Evolutionary conservation across 2,329 filamentous ascomycete genomes (phyloP).

Genomic region (Aspergillus unguis): DNA sequence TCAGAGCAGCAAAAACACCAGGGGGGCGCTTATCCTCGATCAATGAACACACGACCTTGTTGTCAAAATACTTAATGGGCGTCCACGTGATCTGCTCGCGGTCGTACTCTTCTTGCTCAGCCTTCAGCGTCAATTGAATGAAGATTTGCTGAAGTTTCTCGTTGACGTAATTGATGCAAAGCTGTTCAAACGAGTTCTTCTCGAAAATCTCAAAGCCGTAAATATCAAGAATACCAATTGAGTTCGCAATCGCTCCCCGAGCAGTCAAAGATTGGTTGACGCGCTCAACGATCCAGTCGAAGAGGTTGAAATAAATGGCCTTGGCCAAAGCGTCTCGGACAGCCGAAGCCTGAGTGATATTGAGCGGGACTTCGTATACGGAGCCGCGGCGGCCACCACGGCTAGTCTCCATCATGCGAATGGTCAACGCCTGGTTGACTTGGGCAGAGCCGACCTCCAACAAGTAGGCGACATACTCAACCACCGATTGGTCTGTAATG

Average conservation of each 20-base stretch:
- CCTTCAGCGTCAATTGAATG: slow-evolving; percentile 92
- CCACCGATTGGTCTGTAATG: slow-evolving; percentile 82
- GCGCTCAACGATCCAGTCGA: slow-evolving; percentile 95
- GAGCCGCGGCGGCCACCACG: slow-evolving; percentile 64
- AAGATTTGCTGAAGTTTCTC: slow-evolving; percentile 99
- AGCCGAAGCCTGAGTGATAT: slow-evolving; percentile 77
- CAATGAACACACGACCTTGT: slow-evolving; percentile 96
- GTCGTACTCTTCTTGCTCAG: slow-evolving; percentile 96
- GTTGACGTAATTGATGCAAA: slow-evolving; percentile 99
- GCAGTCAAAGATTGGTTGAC: slow-evolving; percentile 86
- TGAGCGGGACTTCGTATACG: slow-evolving; percentile 72
- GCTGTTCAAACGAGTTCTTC: slow-evolving; percentile 97
- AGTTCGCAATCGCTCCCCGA: slow-evolving; percentile 70
- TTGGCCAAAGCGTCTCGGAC: slow-evolving; percentile 90
- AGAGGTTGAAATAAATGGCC: slow-evolving; percentile 95
- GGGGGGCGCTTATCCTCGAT: slow-evolving; percentile 90
- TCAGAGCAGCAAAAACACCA: slow-evolving; percentile 91
- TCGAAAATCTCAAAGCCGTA: slow-evolving; percentile 99
- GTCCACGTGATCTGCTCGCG: slow-evolving; percentile 97
- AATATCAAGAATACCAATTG: slow-evolving; percentile 96
- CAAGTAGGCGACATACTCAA: slow-evolving; percentile 91
- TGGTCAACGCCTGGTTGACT: slow-evolving; percentile 82
- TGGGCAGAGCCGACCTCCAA: slow-evolving; percentile 79
- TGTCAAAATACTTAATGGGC: slow-evolving; percentile 98
- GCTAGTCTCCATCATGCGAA: slow-evolving; percentile 74